Evolutionary conservation across 2,329 filamentous ascomycete species (phyloP).

Genomic region (Periglandula ipomoeae): DNA sequence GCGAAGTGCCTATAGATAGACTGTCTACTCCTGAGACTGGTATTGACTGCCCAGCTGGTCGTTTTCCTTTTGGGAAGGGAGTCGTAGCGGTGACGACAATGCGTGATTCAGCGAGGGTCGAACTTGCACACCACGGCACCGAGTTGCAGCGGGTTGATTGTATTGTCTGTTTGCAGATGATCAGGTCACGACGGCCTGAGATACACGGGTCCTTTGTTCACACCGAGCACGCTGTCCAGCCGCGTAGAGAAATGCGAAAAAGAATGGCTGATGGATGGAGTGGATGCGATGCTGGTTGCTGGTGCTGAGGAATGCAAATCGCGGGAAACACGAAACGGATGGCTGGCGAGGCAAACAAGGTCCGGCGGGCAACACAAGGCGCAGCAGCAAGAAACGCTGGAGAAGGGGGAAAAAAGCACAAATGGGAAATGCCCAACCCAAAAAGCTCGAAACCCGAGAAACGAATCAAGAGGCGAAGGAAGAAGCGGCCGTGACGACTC

Average conservation of each 20-base stretch:
- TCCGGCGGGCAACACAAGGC: background rate
- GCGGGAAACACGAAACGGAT: background rate
- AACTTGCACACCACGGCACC: background rate
- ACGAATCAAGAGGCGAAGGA: background rate
- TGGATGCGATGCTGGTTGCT: background rate
- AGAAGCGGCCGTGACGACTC: background rate
- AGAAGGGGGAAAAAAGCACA: background rate
- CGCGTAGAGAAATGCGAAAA: slow-evolving; percentile 8
- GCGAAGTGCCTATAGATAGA: background rate
- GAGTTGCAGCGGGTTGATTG: background rate
- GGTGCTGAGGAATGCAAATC: background rate
- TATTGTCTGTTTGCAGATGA: background rate
- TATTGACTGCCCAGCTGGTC: background rate
- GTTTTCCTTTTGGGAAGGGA: background rate
- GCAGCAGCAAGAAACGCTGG: background rate
- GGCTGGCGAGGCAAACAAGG: background rate
- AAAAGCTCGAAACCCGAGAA: background rate
- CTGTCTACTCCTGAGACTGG: background rate
- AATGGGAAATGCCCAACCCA: background rate
- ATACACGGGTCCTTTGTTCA: background rate
- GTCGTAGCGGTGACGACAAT: background rate
- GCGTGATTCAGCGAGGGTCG: slow-evolving; percentile 9
- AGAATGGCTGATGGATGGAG: background rate
- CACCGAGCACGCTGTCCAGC: slow-evolving; percentile 1
- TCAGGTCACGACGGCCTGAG: background rate